phyloP scores from a whole-genome alignment of 2,329 filamentous ascomycete species.

The Fusarium sororula region DNA sequence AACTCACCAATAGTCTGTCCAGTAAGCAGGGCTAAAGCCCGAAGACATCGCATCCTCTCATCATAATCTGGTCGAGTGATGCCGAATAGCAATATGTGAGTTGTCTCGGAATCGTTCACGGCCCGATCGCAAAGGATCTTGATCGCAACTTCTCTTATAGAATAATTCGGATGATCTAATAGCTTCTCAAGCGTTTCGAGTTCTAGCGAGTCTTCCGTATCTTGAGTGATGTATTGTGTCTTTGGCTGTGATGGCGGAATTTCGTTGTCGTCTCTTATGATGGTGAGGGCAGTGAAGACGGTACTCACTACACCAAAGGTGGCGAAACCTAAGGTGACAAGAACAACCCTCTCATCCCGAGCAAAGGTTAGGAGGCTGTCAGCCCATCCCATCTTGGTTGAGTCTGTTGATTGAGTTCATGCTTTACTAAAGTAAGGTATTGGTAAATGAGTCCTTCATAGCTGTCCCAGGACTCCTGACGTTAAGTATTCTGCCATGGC shows the following conservation, averaged over 20 bases:
- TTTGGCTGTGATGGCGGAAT: slow-evolving; percentile 72
- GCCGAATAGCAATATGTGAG: slow-evolving; percentile 63
- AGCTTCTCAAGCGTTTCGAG: slow-evolving; percentile 73
- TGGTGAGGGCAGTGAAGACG: slow-evolving; percentile 66
- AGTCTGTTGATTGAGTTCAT: slow-evolving; percentile 27
- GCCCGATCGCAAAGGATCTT: slow-evolving; percentile 66
- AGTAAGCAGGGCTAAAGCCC: slow-evolving; percentile 65
- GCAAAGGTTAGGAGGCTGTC: slow-evolving; percentile 43
- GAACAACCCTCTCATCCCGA: slow-evolving; percentile 63
- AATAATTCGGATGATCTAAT: slow-evolving; percentile 74
- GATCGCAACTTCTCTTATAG: slow-evolving; percentile 74
- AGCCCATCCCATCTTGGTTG: slow-evolving; percentile 52
- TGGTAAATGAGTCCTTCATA: neutral
- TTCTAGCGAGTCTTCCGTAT: slow-evolving; percentile 77
- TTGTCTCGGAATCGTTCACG: slow-evolving; percentile 65
- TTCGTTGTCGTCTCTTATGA: slow-evolving; percentile 71
- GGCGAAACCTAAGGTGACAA: slow-evolving; percentile 64
- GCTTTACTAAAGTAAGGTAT: neutral
- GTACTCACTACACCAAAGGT: slow-evolving; percentile 66
- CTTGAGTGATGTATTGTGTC: slow-evolving; percentile 77
- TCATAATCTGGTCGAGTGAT: slow-evolving; percentile 69
- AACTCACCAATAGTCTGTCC: slow-evolving; percentile 48
- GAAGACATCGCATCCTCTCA: slow-evolving; percentile 64
- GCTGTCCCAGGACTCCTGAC: slow-evolving; percentile 17
- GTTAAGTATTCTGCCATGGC: slow-evolving; percentile 22